Base-by-base conservation (phyloP, 2,329 filamentous ascomycete genomes). In the Neofusicoccum kwambonambiense region DNA sequence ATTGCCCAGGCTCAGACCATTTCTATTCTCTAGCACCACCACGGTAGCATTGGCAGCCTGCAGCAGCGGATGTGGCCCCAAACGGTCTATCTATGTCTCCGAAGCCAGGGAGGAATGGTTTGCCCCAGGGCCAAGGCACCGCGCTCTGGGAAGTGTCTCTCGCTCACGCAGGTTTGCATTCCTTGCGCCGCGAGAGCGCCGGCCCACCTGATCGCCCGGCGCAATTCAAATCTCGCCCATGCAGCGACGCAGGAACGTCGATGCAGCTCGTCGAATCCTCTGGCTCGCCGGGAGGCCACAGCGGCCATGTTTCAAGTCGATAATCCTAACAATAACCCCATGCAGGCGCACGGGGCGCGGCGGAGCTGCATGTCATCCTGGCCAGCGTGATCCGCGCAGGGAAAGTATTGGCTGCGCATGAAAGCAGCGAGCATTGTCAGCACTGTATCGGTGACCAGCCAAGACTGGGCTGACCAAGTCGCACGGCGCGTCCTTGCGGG, bases 11-110 rank as follows among this genome's bases (percentile, higher is more conserved):
- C 77, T 80, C 77, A 80, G 78, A 74, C 78, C 77, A 78, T 75
- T 74, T 74, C 70, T 74, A 71, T 75, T 73, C 70, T 75, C 74
- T 75, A 78, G 76, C 76, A 77, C 75, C 64, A 65, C 64, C 73
- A 78, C 73, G 75, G 76, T 80, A 77, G 76, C 76, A 79, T 78
- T 79, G 77, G 77, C 72, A 76, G 77, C 77, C 78, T 80, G 79
- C 79, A 80, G 77, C 72, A 75, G 75, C 76, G 75, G 76, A 69
- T 75, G 73, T 76, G 74, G 74, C 77, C 77, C 70, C 75, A 80
- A 75, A 68, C 68, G 74, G 77, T 67, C 68, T 71, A 70, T 75
- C 71, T 78, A 78, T 75, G 75, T 77, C 74, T 75, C 75, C 75
- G 75, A 76, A 68, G 75, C 70, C 73, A 78, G 75, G 74, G 74